These are phyloP conservation scores for Pholiota adiposa DNA, from an alignment of 1,284 basidiomycete species.

Conservation along the genomic window DNA sequence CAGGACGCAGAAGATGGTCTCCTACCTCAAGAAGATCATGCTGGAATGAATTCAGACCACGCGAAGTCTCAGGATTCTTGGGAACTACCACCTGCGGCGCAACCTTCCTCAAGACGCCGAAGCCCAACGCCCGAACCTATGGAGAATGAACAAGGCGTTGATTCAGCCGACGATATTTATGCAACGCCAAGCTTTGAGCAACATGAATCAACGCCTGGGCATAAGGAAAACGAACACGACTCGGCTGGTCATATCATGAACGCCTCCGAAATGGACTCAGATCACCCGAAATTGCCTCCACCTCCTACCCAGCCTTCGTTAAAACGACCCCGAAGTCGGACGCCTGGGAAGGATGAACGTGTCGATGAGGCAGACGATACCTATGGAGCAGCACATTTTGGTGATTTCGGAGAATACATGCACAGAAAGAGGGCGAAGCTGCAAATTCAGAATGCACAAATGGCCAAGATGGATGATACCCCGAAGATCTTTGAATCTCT, in stretches of 20 bases:
- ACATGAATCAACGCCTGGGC: no score
- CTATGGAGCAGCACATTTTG: conserved; percentile 85
- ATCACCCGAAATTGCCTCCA: conserved; percentile 32
- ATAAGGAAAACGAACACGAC: neutral
- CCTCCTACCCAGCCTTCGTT: conserved; percentile 38
- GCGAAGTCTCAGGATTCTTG: no score
- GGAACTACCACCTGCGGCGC: no score
- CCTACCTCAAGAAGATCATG: no score
- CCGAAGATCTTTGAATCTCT: conserved; percentile 69
- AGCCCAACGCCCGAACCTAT: no score
- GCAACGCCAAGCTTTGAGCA: no score
- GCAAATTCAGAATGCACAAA: conserved; percentile 80
- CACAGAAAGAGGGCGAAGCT: conserved; percentile 88
- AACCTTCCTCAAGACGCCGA: no score
- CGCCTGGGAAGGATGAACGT: conserved; percentile 13
- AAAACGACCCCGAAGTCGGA: conserved; percentile 35
- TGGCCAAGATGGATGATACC: conserved; percentile 37
- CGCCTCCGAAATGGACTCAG: conserved; percentile 7
- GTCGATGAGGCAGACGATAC: conserved; percentile 40
- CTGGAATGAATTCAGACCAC: no score
- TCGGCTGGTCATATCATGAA: no score
- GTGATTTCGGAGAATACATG: conserved; percentile 89
- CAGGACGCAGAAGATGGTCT: conserved; percentile 65
- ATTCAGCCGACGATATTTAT: no score
- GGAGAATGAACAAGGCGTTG: no score